A percentile compares a stretch with the other conserved stretches of the same genome.
Evolutionary conservation across 805 yeast genomes (phyloP).

Genomic region (Candida palmyrensis): DNA sequence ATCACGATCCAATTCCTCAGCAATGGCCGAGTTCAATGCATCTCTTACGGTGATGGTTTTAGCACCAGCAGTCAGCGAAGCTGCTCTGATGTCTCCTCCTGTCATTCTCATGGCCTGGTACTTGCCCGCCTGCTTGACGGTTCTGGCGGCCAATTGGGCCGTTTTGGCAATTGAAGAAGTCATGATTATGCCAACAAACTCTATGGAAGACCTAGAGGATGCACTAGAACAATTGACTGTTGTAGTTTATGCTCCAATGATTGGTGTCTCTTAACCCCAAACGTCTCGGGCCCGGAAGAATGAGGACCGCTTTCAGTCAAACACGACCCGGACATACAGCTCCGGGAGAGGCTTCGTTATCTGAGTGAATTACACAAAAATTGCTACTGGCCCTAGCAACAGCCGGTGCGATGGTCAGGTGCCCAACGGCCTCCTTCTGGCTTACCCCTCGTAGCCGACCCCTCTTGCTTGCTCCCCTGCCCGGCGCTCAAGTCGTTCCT

Average conservation of each 20-base stretch:
- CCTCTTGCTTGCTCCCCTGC: no score
- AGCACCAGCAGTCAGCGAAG: slow-evolving; percentile 47
- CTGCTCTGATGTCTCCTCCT: slow-evolving; percentile 30
- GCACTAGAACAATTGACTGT: no score
- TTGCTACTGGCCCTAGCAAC: no score
- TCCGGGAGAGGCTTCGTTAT: slow-evolving; percentile 10
- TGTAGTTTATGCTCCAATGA: no score
- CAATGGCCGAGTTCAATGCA: slow-evolving; percentile 90
- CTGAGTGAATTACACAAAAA: no score
- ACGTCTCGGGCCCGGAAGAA: slow-evolving; percentile 16
- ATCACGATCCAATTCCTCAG: slow-evolving; percentile 96
- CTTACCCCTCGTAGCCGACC: no score
- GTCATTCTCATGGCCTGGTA: slow-evolving; percentile 32
- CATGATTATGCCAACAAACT: no score
- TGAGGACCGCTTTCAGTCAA: slow-evolving; percentile 27
- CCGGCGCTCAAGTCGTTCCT: no score
- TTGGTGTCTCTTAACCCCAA: no score
- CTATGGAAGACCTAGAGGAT: no score
- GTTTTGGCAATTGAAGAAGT: slow-evolving; percentile 38
- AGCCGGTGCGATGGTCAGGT: no score
- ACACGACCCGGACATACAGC: slow-evolving; percentile 14
- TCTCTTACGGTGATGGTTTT: slow-evolving; percentile 87
- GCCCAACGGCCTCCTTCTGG: no score
- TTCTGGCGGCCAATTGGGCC: slow-evolving; percentile 31
- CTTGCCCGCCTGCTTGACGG: slow-evolving; percentile 25